Evolutionary conservation across 768 basidiomycete species (phyloP), one percentile per base, ranked within the genome.

Genomic region (Tylopilus sp.): DNA sequence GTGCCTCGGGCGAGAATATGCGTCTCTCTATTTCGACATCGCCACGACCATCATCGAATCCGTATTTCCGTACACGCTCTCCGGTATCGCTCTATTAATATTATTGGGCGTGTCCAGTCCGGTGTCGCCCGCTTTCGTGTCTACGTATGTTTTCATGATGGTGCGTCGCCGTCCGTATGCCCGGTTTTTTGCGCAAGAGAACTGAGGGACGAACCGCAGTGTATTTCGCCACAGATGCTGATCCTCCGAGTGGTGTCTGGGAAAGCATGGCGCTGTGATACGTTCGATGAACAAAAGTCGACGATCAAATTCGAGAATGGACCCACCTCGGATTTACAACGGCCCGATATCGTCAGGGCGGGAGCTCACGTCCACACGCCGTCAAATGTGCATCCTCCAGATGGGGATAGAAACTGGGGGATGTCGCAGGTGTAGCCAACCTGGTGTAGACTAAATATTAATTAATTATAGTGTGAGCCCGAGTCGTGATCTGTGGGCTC

Each of bases 141-240:
- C 13, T 2, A 43, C 63, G 12, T 59, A 65, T 28, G 16, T 60
- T 24, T 6, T 58, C 47, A 46, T 59, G 47, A 64, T 59, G 57
- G 64, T 65, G 14, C 12, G 52, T 43, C 6, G 11, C 31, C n/a
- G n/a, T 12, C 29, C 21, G 19, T 21, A 24, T 14, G 10, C 3
- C 29, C n/a, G n/a, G n/a, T n/a, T 31, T 11, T 30, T 10, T 29
- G 6, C 29, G 17, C 6, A 6, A 31, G 22, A 12, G 22, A 24
- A 31, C 14, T 3, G 45, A 2, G 13, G 7, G 31, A 25, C 25
- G 11, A 25, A 8, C 29, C 22, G n/a, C 31, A 61, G 63, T 63
- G 57, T 24, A 59, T 63, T 46, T 62, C 63, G n/a, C 58, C 63
- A 5, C 40, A 42, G 40, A 42, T 43, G 42, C 17, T 43, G 26